Evolutionary conservation across 2,329 filamentous ascomycete genomes (phyloP), one percentile per base, ranked within the genome.

Genomic region (Metarhizium rileyi): DNA sequence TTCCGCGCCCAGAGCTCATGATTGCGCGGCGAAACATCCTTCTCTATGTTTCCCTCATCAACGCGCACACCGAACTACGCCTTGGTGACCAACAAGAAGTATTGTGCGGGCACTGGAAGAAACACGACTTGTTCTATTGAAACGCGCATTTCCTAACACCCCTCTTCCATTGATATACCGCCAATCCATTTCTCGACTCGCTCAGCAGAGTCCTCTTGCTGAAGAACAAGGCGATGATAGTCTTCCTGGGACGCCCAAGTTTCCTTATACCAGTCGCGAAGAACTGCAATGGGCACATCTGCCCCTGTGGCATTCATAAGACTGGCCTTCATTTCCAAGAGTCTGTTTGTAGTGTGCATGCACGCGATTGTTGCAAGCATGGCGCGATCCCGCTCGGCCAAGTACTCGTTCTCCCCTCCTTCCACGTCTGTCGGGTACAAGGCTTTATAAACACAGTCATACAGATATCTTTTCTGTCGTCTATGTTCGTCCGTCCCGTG

Each of bases 301-400:
- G 66, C 60, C 4, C 70, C 71, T 0, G 70, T 73, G 42, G 59
- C 66, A 50, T 73, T 72, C 57, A 61, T 68, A 48, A 73, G 72
- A 45, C 65, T 66, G 27, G 69, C 67, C 52, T 74, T 70, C 59
- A 72, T 66, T 52, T 71, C 65, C 1, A 71, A 59, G 66, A 68
- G 72, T 23, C 61, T 61, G 26, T 59, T 59, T 20, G 53, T 57
- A 44, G 63, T 60, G 35, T 63, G 59, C 47, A 62, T 61, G 51
- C 61, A 63, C 26, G 68, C 63, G 2, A 69, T 55, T 6, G 63
- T 50, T 2, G 61, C 67, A 4, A 73, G 61, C 4, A 70, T 57
- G 14, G 60, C 56, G 30, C 64, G 66, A 52, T 70, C 67, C 20
- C 54, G 54, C 46, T 58, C 51, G 45, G 56, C 54, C 30, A 65